Evolutionary conservation across 2,329 filamentous ascomycete genomes (phyloP), one percentile per base, ranked within the genome.

Genomic region (Cyphellophora europaea): DNA sequence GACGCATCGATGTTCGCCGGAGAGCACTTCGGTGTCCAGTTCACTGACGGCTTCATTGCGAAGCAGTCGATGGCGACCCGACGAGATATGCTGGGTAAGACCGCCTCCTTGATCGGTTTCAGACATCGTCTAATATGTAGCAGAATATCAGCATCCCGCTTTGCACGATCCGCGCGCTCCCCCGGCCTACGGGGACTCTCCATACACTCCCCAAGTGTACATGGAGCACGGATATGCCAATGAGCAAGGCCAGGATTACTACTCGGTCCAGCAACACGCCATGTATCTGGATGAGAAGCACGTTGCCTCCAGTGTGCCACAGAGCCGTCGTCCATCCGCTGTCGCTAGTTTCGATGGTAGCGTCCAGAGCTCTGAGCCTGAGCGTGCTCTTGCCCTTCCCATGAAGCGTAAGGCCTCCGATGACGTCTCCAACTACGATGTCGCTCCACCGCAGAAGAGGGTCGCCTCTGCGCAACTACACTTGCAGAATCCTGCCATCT

Each of bases 61-160:
- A 70, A 67, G 57, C 63, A 65, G 60, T 77, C 81, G 62, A 88
- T 88, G 82, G 63, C 76, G 40, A 77, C 82, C 59, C 70, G 78
- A 62, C 71, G 80, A 59, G 81, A 80, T 59, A 74, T 88, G 66
- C 82, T 89, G 63, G 82, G 87, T 93, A 68, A 66, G 85, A 79
- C 40, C n/a, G 8, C 30, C 10, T 6, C 10, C n/a, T n/a, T n/a
- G n/a, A n/a, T n/a, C n/a, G n/a, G n/a, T n/a, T n/a, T n/a, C n/a
- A n/a, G n/a, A n/a, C n/a, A n/a, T n/a, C n/a, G n/a, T n/a, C n/a
- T n/a, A n/a, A n/a, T n/a, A n/a, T n/a, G n/a, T n/a, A n/a, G n/a
- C n/a, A n/a, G n/a, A 15, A 19, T 27, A 17, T 25, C 16, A 25
- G 17, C 29, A 25, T n/a, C 8, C 21, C 11, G 29, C 18, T 15